phyloP scores from a whole-genome alignment of 208 protist species.

The Strigomonas culicis region DNA sequence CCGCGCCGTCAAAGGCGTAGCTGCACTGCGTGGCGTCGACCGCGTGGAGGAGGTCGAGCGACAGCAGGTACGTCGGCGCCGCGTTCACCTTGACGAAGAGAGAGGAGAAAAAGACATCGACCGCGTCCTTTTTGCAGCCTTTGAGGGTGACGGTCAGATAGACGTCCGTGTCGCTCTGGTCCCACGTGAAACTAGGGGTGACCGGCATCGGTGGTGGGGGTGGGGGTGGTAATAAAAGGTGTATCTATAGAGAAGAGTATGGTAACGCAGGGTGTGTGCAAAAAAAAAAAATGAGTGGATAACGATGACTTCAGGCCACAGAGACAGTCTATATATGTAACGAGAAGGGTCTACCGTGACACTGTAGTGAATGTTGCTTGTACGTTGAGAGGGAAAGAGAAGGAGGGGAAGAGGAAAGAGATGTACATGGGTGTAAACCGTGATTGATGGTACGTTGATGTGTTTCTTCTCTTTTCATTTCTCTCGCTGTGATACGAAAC shows the following conservation, averaged over 20 bases:
- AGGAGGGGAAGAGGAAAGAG: neutral
- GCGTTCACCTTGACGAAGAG: slow-evolving; percentile 86
- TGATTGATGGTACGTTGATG: too few relatives aligned
- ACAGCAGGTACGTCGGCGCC: slow-evolving; percentile 75
- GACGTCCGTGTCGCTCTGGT: slow-evolving; percentile 76
- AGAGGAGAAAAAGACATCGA: slow-evolving; percentile 85
- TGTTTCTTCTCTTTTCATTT: slow-evolving; percentile 8
- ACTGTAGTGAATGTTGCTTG: neutral
- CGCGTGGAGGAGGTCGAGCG: slow-evolving; percentile 80
- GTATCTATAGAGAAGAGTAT: neutral
- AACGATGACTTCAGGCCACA: neutral
- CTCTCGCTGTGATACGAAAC: too few relatives aligned
- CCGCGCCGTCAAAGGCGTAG: slow-evolving; percentile 45
- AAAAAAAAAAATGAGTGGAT: neutral
- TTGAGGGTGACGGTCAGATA: slow-evolving; percentile 72
- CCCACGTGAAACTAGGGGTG: slow-evolving; percentile 81
- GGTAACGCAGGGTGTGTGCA: neutral
- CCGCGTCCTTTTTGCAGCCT: slow-evolving; percentile 70
- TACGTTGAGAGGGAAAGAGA: slow-evolving; percentile 2
- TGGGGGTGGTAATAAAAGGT: neutral
- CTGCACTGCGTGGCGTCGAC: slow-evolving; percentile 51
- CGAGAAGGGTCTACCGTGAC: neutral
- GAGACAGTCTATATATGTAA: neutral
- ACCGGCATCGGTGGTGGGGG: slow-evolving; percentile 61
- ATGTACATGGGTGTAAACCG: too few relatives aligned